Evolutionary conservation across 2,329 filamentous ascomycete genomes (phyloP), one percentile per base, ranked within the genome.

Genomic region (Chalaropsis ovoidea): DNA sequence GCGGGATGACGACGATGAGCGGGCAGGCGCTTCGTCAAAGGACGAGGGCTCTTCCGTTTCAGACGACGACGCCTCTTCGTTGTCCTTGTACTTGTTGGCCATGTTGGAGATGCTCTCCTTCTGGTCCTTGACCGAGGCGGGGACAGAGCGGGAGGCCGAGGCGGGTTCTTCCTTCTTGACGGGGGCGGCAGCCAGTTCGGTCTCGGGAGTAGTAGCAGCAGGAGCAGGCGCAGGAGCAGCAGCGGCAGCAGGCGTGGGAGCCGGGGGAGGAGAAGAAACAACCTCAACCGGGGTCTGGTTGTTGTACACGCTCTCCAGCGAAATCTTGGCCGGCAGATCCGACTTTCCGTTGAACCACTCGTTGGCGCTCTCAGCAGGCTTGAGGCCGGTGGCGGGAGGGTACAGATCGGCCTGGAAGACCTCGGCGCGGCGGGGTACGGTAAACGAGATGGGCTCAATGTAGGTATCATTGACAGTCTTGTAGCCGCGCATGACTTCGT

Each of bases 371-470:
- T 95, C 83, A 67, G 88, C 92, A 62, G 94, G 85, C 76, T 90
- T 95, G 64, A 83, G 75, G 68, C 94, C 93, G 65, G 81, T 80
- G 13, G 91, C 87, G 11, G 94, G 93, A 52, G 93, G 94, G 76
- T 90, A 99, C 72, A 99, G 96, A 73, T 99, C 94, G 68, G 91
- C 90, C 77, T 97, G 93, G 84, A 96, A 96, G 63, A 88, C 90
- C 76, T 96, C 91, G 65, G 94, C 90, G 69, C 94, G 86, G 69
- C 94, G 86, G 61, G 94, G 94, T 1, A 97, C 94, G 65, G 95
- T 95, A 78, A 99, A 99, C 1, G 94, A 96, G 73, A 99, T 89
- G 49, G 94, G 94, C 77, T 99, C 94, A 71, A 99, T 90, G 77
- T 95, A 96, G 60, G 79, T 76, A 74, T 99, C 94, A 76, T 92